Evolutionary conservation across 179 eudicot species (phyloP).

Genomic region (Heliamphora pulchella): DNA sequence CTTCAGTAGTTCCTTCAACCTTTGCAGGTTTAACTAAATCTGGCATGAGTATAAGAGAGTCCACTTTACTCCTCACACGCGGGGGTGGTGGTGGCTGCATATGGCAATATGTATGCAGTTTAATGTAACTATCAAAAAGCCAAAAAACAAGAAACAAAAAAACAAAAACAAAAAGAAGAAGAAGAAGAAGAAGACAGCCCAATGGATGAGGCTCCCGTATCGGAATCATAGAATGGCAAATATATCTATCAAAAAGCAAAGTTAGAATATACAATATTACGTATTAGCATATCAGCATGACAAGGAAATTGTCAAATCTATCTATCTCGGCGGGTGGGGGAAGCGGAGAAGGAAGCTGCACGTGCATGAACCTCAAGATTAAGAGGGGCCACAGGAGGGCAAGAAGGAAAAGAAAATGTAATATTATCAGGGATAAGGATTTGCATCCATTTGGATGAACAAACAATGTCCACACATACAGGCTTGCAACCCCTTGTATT

Average conservation of each 20-base stretch:
- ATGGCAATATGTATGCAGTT: slow-evolving; percentile 11
- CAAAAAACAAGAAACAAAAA: too few relatives aligned
- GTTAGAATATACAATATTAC: not conserved
- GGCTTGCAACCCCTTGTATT: too few relatives aligned
- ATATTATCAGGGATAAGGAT: not conserved
- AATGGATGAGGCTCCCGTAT: too few relatives aligned
- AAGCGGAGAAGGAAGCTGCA: not conserved
- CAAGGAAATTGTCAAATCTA: not conserved
- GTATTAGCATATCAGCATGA: not conserved
- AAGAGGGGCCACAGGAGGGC: not conserved
- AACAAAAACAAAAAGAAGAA: too few relatives aligned
- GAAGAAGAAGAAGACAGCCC: too few relatives aligned
- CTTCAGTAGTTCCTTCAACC: slow-evolving; percentile 26
- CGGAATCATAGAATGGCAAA: not conserved
- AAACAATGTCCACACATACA: not conserved
- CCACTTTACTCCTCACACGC: slow-evolving; percentile 76
- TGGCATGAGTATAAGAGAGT: slow-evolving; percentile 64
- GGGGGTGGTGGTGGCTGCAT: slow-evolving; percentile 77
- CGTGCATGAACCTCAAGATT: not conserved
- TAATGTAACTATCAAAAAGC: slow-evolving; percentile 8
- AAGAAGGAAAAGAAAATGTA: too few relatives aligned
- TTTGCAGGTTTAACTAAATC: slow-evolving; percentile 40
- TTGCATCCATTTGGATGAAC: not conserved
- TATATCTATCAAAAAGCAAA: not conserved
- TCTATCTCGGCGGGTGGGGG: not conserved